Conservation (phyloP, 352 stramenopile species). For the Phytopythium sindhum region DNA sequence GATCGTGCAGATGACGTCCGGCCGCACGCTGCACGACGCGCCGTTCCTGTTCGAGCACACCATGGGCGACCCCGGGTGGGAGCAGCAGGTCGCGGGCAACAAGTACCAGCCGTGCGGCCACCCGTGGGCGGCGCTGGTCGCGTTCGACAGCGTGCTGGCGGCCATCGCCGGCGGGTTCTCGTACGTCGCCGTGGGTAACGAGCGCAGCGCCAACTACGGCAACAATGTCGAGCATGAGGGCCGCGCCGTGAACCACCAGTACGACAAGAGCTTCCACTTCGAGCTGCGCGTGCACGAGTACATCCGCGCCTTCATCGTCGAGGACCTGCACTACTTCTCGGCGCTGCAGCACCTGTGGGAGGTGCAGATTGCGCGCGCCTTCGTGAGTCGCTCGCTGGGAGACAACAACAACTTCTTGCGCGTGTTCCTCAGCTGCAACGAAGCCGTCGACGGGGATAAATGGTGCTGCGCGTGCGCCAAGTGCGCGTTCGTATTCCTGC, state of each 20-base stretch:
- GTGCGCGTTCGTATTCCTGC: slow-evolving; percentile 39
- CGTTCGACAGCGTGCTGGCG: slow-evolving; percentile 34
- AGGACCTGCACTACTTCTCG: slow-evolving; percentile 41
- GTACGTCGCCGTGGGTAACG: slow-evolving; percentile 34
- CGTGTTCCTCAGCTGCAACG: slow-evolving; percentile 45
- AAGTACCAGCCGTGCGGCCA: slow-evolving; percentile 28
- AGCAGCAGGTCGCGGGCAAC: slow-evolving; percentile 19
- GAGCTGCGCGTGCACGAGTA: slow-evolving; percentile 28
- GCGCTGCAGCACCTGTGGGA: slow-evolving; percentile 42
- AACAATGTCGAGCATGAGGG: slow-evolving; percentile 35
- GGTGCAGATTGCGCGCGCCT: slow-evolving; percentile 36
- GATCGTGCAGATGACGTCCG: slow-evolving; percentile 26
- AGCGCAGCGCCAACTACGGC: slow-evolving; percentile 36
- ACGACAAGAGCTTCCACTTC: slow-evolving; percentile 48
- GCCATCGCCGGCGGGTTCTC: slow-evolving; percentile 29
- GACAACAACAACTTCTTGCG: slow-evolving; percentile 20
- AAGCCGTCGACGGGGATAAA: slow-evolving; percentile 26
- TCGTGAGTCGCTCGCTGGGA: slow-evolving; percentile 23
- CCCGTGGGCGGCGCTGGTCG: slow-evolving; percentile 33
- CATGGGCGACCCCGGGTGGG: slow-evolving; percentile 29
- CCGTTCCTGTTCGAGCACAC: slow-evolving; percentile 29
- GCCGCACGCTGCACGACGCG: slow-evolving; percentile 9
- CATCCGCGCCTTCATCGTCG: slow-evolving; percentile 30
- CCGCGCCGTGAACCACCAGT: slow-evolving; percentile 37
- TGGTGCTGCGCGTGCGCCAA: slow-evolving; percentile 44